Base-by-base conservation (phyloP, 768 basidiomycete species). In the Clavulina sp. region DNA sequence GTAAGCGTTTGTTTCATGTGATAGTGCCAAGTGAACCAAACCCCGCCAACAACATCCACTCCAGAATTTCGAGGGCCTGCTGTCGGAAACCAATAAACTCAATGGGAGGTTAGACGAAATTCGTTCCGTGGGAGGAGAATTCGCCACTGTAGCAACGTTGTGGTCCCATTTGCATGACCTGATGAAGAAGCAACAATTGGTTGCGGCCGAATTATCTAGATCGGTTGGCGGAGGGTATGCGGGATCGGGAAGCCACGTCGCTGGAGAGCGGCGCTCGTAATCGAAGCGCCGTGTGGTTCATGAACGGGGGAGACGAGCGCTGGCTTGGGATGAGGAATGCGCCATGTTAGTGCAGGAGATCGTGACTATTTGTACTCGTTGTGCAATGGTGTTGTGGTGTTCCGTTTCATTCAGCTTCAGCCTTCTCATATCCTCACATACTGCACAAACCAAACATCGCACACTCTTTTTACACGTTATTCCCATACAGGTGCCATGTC, bases 31-130 rank as follows among this genome's bases (percentile, higher is more conserved):
- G n/a, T n/a, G n/a, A n/a, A 33, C 34, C 24, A 47, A n/a, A 5
- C 46, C 28, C 33, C 33, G 28, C 52, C 32, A 29, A 5, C 28
- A 3, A 47, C 52, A 43, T 36, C 7, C 16, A 9, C 24, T 29
- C 5, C 59, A 84, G 89, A 84, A 80, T 19, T 93, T 93, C 60
- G 91, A 93, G 60, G 84, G 89, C 55, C 64, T 93, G 3, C 68
- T 96, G 18, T 81, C 81, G 3, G 79, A 84, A 5, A 80, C 82
- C 54, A 96, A 96, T 60, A 75, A 75, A 26, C 68, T 91, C 21
- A 93, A 93, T 62, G 77, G 89, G 56, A 91, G 88, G 61, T 73
- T 93, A 18, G 91, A 96, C 64, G 88, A 95, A 62, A 87, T 91
- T 2, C 68, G 82, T 24, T 85, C 85, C 6, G 92, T 93, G 77